Base-by-base conservation (phyloP, 2,329 filamentous ascomycete species). In the Aureobasidium sp. region DNA sequence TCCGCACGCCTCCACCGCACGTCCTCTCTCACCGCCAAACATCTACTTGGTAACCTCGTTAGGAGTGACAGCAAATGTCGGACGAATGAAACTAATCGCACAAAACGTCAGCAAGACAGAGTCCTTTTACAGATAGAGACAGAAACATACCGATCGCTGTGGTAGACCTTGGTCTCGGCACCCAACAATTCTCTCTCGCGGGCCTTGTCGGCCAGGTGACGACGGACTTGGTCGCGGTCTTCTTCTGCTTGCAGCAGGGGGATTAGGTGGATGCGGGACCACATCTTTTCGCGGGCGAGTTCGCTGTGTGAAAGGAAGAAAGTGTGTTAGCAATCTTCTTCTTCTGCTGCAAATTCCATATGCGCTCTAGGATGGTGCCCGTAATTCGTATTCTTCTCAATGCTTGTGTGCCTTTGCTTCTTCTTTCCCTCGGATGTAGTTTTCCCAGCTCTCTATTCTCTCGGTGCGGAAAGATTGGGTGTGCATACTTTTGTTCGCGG, bases 211-310 rank as follows among this genome's bases (percentile, higher is more conserved):
- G 94, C 94, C 67, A 88, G 83, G 76, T 93, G 84, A 72, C 93
- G 83, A 67, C 94, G 85, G 66, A 96, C 92, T 74, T 93, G 88
- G 78, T 99, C 94, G 64, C 94, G 88, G 79, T 99, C 94, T 76
- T 96, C 91, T 74, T 99, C 94, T 62, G 94, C 94, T 75, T 97
- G 93, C 66, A 99, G 85, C 66, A 96, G 79, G 63, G 94, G 94
- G 71, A 93, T 94, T 66, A 99, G 83, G 78, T 97, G 86, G 77
- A 99, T 96, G 73, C 94, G 88, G 65, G 90, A 86, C 94, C 94
- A 99, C 85, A 96, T 94, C 82, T 97, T 99, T 74, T 99, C 94
- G 70, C 94, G 90, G 66, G 87, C 90, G 68, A 96, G 87, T 78
- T 99, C 94, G 73, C 92, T 97, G 70, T 62, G 30, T 11, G 29